These are phyloP conservation scores for Pichia manshurica DNA, from an alignment of 805 yeast genomes.

Conservation along the genomic window DNA sequence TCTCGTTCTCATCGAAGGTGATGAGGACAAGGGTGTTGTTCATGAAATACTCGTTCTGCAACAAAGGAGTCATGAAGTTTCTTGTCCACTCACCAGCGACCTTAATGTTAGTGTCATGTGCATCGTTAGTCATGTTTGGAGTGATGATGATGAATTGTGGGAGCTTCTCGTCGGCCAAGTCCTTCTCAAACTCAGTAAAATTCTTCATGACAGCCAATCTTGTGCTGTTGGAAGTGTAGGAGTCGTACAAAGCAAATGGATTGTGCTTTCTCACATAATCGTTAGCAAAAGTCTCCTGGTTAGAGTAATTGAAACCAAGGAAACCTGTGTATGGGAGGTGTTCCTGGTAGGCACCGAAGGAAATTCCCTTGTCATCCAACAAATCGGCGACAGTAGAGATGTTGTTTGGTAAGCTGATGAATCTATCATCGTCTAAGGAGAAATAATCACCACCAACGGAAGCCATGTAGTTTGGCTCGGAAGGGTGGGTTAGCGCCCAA, in stretches of 20 bases:
- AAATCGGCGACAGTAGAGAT: slow-evolving; percentile 45
- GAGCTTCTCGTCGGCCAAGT: slow-evolving; percentile 34
- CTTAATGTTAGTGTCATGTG: slow-evolving; percentile 43
- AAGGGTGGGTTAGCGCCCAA: slow-evolving; percentile 48
- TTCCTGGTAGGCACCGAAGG: slow-evolving; percentile 53
- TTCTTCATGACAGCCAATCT: slow-evolving; percentile 43
- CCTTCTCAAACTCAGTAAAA: slow-evolving; percentile 39
- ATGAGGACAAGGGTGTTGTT: slow-evolving; percentile 39
- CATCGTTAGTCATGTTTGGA: slow-evolving; percentile 51
- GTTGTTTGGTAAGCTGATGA: slow-evolving; percentile 39
- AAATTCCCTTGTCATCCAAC: slow-evolving; percentile 38
- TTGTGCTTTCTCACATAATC: slow-evolving; percentile 50
- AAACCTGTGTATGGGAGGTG: slow-evolving; percentile 48
- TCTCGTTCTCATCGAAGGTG: slow-evolving; percentile 47
- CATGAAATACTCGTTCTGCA: slow-evolving; percentile 42
- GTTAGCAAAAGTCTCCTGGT: slow-evolving; percentile 38
- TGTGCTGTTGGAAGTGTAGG: slow-evolving; percentile 30
- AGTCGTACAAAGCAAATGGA: slow-evolving; percentile 41
- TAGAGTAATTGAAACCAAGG: slow-evolving; percentile 41
- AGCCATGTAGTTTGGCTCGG: slow-evolving; percentile 49
- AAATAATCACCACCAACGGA: slow-evolving; percentile 48
- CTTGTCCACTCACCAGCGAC: slow-evolving; percentile 43
- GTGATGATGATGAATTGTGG: slow-evolving; percentile 52
- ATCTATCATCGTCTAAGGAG: slow-evolving; percentile 41
- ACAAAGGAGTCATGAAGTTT: slow-evolving; percentile 38